Percentiles rank a stretch among this genome's conserved stretches.
Evolutionary conservation across 768 basidiomycete species (phyloP).

Genomic region (Lyophyllum semitale): DNA sequence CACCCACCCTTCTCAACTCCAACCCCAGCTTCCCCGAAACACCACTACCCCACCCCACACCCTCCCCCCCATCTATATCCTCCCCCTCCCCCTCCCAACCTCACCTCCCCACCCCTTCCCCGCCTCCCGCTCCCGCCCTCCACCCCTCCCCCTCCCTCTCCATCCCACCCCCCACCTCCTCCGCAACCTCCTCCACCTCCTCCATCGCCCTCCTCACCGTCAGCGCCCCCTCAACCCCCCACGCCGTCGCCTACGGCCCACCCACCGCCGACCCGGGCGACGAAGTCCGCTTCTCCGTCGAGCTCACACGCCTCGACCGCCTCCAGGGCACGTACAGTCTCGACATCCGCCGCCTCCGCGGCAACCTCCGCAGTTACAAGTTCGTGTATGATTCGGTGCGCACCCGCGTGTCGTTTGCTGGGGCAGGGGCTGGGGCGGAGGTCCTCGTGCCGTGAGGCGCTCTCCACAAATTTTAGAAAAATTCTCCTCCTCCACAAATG

Average conservation of each 20-base stretch:
- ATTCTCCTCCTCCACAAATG: no score
- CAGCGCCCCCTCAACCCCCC: neutral
- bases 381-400: conserved; percentile 75
- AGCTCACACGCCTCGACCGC: conserved; percentile 83
- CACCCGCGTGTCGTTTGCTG: conserved; percentile 43
- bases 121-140: neutral
- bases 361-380: conserved; percentile 83
- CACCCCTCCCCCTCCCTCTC: neutral
- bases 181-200: conserved; percentile 58
- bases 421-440: no score
- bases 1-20: neutral
- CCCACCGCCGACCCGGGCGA: conserved; percentile 73
- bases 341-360: conserved; percentile 87
- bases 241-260: conserved; percentile 49
- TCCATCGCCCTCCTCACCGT: conserved; percentile 38
- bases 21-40: neutral
- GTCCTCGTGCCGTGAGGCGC: no score
- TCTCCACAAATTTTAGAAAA: no score
- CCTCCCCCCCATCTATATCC: neutral
- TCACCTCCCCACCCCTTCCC: neutral
- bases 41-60: neutral
- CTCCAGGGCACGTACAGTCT: conserved; percentile 84
- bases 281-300: conserved; percentile 92
- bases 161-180: neutral
- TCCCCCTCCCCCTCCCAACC: neutral